Evolutionary conservation across 768 basidiomycete species (phyloP), one percentile per base, ranked within the genome.

Genomic region (Amanita rubescens): DNA sequence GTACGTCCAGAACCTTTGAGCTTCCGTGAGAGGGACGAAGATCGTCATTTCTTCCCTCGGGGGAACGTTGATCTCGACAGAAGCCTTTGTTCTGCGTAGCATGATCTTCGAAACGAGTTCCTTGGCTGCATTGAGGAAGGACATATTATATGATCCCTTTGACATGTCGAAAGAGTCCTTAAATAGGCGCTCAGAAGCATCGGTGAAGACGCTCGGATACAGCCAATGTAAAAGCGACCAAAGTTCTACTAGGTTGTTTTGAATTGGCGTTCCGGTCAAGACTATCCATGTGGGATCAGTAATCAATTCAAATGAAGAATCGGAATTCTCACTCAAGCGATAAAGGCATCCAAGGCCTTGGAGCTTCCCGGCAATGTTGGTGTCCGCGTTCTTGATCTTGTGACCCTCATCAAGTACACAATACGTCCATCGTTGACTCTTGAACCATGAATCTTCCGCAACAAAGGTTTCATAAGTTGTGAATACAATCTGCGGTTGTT

Each of bases 241-340:
- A 14, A 84, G 69, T 60, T 84, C 82, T 17, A 72, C 63, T 10
- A 84, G 63, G 56, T 84, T 79, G 58, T 84, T 84, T 60, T 88
- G 86, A 0, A 89, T 74, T 0, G 87, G 87, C 0, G 87, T 89
- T 20, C 87, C 87, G 0, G 84, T 86, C 54, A 89, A 68, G 55
- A 89, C 81, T 81, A 49, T 5, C 11, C 30, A 43, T 17, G 17
- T 19, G n/a, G 5, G 11, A 51, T 32, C 20, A 30, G 19, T 39
- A 17, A n/a, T 6, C 43, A 12, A 27, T 14, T n/a, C 27, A 35
- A 20, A 15, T n/a, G 12, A 12, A 11, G 33, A 6, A 19, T 25
- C 42, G 19, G 10, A 19, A 34, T 24, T 19, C 67, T 53, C 47
- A 79, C 79, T 79, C 32, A 88, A 66, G 41, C 85, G 73, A 65